phyloP scores from a whole-genome alignment of 225 moss, liverwort and hornwort species.

The Antitrichia curtipendula region DNA sequence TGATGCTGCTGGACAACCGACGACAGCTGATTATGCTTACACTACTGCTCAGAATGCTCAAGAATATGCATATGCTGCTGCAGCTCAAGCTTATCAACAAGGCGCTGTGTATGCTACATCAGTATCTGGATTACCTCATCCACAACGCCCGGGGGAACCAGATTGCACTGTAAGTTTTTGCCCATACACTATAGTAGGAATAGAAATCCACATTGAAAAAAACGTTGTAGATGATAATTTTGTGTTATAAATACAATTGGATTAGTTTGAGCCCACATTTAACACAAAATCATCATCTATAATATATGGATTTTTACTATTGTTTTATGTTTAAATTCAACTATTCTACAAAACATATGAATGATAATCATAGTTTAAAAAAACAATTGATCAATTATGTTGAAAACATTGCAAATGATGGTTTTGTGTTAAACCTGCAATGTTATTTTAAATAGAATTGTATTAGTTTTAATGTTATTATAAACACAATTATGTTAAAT shows the following conservation, averaged over 20 bases:
- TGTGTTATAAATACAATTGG: neutral
- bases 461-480: neutral
- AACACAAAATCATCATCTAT: too few relatives aligned
- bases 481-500: neutral
- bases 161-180: conserved; percentile 63
- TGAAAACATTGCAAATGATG: too few relatives aligned
- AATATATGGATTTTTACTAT: too few relatives aligned
- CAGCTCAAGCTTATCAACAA: conserved; percentile 28
- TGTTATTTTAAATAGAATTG: neutral
- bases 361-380: too few relatives aligned
- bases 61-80: conserved; percentile 18
- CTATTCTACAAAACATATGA: too few relatives aligned
- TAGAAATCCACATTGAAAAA: neutral
- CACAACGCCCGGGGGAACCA: conserved; percentile 76
- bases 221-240: neutral
- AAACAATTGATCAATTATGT: too few relatives aligned
- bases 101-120: neutral
- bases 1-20: conserved; percentile 16
- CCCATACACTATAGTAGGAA: rapidly evolving
- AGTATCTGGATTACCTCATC: conserved; percentile 25
- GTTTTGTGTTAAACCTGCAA: too few relatives aligned
- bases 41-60: conserved; percentile 2
- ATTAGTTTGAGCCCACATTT: neutral
- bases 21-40: conserved; percentile 12
- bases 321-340: too few relatives aligned